These are phyloP conservation scores for Fusarium udum DNA, from an alignment of 2,329 filamentous ascomycete species.

Conservation along the genomic window DNA sequence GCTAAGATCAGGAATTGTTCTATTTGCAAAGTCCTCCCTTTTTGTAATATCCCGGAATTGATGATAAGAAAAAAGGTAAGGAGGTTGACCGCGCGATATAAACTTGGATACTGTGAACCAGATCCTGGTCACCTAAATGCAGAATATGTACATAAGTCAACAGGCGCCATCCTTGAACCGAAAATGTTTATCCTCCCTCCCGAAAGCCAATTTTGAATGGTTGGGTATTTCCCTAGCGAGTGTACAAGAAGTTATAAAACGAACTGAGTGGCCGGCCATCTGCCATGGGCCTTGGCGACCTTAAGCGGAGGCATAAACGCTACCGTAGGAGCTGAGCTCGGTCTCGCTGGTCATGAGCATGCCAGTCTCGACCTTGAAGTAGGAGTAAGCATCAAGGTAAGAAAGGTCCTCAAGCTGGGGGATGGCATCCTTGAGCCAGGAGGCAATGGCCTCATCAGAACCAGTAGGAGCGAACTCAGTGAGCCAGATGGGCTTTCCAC, in stretches of 20 bases:
- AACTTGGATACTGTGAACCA: slow-evolving; percentile 1
- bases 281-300: neutral
- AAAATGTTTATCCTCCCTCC: slow-evolving; percentile 35
- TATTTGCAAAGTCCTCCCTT: slow-evolving; percentile 26
- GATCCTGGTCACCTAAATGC: slow-evolving; percentile 31
- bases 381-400: slow-evolving; percentile 66
- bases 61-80: slow-evolving; percentile 18
- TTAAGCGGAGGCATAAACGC: slow-evolving; percentile 58
- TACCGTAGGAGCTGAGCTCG: slow-evolving; percentile 57
- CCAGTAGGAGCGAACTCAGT: slow-evolving; percentile 70
- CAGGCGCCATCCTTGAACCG: slow-evolving; percentile 38
- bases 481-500: slow-evolving; percentile 64
- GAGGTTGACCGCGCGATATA: slow-evolving; percentile 8
- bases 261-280: slow-evolving; percentile 3
- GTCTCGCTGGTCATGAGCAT: slow-evolving; percentile 53
- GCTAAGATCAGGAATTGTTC: slow-evolving; percentile 26
- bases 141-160: slow-evolving; percentile 47
- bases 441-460: slow-evolving; percentile 50
- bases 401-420: slow-evolving; percentile 58
- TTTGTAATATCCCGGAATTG: slow-evolving; percentile 21
- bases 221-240: slow-evolving; percentile 49
- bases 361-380: slow-evolving; percentile 62
- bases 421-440: slow-evolving; percentile 62
- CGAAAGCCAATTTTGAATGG: slow-evolving; percentile 39
- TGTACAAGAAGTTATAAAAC: slow-evolving; percentile 51